A percentile compares a stretch with the other conserved stretches of the same genome.
These are phyloP conservation scores for Phytopythium boreale DNA, from an alignment of 352 stramenopile species.

Conservation along the genomic window DNA sequence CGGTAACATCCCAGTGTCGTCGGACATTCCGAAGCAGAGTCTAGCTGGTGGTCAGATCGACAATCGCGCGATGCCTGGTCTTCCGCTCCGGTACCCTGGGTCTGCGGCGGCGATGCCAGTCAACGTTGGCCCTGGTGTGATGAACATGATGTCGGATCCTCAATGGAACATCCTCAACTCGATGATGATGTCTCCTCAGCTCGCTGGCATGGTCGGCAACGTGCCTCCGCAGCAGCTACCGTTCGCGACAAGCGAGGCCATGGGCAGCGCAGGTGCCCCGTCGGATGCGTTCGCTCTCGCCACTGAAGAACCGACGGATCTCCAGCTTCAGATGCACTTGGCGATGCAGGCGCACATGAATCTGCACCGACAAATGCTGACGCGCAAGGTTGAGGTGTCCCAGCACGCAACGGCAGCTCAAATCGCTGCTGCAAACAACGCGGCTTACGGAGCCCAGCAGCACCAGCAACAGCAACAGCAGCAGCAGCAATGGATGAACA, in stretches of 20 bases:
- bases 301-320: constrained; percentile 41
- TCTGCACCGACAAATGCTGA: constrained; percentile 85
- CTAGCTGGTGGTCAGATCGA: neutral
- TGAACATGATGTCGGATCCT: constrained; percentile 55
- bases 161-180: constrained; percentile 80
- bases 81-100: neutral
- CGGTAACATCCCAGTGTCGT: neutral
- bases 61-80: neutral
- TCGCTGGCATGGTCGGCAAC: constrained; percentile 34
- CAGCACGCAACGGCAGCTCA: constrained; percentile 30
- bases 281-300: constrained; percentile 56
- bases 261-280: constrained; percentile 14
- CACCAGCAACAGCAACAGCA: constrained; percentile 16
- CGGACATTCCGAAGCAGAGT: neutral
- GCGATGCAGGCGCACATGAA: constrained; percentile 89
- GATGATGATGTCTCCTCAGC: constrained; percentile 76
- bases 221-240: constrained; percentile 15
- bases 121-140: constrained; percentile 4
- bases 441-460: constrained; percentile 3
- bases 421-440: constrained; percentile 18
- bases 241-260: constrained; percentile 27
- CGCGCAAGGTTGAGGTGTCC: constrained; percentile 79
- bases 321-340: constrained; percentile 84
- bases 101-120: neutral
- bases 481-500: constrained; percentile 9